phyloP scores from a whole-genome alignment of 441 rosid genomes.

The Kokia cookei region DNA sequence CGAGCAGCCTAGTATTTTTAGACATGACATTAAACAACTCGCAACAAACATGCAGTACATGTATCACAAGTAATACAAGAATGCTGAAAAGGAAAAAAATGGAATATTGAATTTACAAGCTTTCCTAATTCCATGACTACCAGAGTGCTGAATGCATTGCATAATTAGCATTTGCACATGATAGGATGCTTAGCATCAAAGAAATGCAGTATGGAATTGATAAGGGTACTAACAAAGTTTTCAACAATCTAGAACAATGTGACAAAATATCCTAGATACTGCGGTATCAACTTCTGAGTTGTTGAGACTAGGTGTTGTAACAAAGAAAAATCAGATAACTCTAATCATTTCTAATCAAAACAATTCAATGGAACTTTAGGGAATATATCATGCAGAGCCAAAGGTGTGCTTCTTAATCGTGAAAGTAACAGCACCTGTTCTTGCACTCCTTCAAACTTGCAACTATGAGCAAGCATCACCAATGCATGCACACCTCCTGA shows the following conservation, averaged over 20 bases:
- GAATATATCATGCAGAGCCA: not conserved
- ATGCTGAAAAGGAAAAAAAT: not conserved
- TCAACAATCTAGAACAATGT: not conserved
- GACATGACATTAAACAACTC: slow-evolving; percentile 1
- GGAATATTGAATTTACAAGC: not conserved
- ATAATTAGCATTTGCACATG: not conserved
- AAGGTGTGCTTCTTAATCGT: not conserved
- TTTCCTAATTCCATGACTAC: not conserved
- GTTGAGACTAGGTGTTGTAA: not conserved
- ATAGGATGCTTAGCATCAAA: not conserved
- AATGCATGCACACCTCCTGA: slow-evolving; percentile 96
- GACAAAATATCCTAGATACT: not conserved
- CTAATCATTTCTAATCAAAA: not conserved
- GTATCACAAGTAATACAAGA: not conserved
- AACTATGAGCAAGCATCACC: slow-evolving; percentile 89
- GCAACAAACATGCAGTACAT: not conserved
- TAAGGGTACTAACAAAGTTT: not conserved
- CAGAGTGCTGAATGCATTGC: not conserved
- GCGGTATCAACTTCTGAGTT: not conserved
- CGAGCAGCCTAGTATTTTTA: slow-evolving; percentile 76
- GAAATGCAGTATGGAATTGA: not conserved
- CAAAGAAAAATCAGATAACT: not conserved
- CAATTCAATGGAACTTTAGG: not conserved
- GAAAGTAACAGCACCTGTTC: slow-evolving; percentile 59
- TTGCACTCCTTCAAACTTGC: slow-evolving; percentile 96